These are phyloP conservation scores for Boletus subparvulus DNA, from an alignment of 768 basidiomycete species.

Conservation along the genomic window DNA sequence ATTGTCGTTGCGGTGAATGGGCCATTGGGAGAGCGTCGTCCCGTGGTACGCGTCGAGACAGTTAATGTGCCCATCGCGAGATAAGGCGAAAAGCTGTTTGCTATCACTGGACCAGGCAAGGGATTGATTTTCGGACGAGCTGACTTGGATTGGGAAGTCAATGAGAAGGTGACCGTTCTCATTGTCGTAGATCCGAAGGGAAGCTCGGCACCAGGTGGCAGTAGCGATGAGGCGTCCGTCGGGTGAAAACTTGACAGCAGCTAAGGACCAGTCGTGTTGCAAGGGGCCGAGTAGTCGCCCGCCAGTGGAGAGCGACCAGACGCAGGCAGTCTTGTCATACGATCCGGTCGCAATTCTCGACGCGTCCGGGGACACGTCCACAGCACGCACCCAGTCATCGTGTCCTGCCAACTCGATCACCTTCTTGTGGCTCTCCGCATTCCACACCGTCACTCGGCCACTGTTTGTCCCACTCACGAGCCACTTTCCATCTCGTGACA, in stretches of 20 bases:
- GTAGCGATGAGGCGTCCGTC: slow-evolving; percentile 6
- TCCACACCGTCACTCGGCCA: too few species aligned
- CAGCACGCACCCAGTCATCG: slow-evolving; percentile 3
- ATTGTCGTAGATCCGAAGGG: slow-evolving; percentile 4
- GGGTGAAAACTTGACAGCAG: slow-evolving; percentile 10
- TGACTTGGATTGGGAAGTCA: slow-evolving; percentile 5
- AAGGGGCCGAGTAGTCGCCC: not conserved
- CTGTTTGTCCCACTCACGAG: too few species aligned
- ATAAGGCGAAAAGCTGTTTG: slow-evolving; percentile 8
- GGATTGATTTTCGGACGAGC: slow-evolving; percentile 3
- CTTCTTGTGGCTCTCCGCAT: too few species aligned
- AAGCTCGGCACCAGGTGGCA: not conserved
- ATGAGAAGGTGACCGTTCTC: not conserved
- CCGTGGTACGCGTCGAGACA: not conserved
- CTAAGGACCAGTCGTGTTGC: slow-evolving; percentile 2
- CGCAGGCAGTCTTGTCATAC: slow-evolving; percentile 7
- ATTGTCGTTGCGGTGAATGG: not conserved
- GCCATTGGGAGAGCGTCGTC: not conserved
- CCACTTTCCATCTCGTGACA: too few species aligned
- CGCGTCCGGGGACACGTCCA: slow-evolving; percentile 1
- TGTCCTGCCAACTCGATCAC: not conserved
- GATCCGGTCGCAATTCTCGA: slow-evolving; percentile 4
- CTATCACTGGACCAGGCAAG: slow-evolving; percentile 10
- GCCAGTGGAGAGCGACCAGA: slow-evolving; percentile 3
- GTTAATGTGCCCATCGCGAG: not conserved